phyloP scores from a whole-genome alignment of 139 green algal species.

The Picochlorum costavermella region DNA sequence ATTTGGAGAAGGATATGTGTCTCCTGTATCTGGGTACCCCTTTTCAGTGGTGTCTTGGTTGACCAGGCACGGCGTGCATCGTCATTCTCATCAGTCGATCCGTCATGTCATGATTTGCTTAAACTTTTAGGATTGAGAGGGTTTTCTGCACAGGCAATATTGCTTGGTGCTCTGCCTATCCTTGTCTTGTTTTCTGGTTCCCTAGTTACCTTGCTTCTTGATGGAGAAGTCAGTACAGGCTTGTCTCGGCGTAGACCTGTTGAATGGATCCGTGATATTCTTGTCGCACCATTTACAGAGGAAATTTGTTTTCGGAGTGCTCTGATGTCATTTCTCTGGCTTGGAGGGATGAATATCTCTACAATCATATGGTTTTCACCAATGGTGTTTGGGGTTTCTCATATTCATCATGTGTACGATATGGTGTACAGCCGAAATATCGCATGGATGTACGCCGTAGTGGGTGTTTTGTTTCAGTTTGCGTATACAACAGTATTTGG shows the following conservation, averaged over 20 bases:
- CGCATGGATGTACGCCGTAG: background rate
- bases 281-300: conserved; percentile 61
- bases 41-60: too few species aligned
- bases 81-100: too few species aligned
- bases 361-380: conserved; percentile 41
- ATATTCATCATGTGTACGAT: conserved; percentile 69
- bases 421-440: conserved; percentile 26
- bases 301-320: conserved; percentile 74
- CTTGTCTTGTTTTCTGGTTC: too few species aligned
- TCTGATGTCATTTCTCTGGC: conserved; percentile 55
- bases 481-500: conserved; percentile 69
- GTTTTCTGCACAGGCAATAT: too few species aligned
- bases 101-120: too few species aligned
- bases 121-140: too few species aligned
- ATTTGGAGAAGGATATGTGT: too few species aligned
- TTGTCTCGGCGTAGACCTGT: background rate
- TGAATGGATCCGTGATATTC: conserved; percentile 20
- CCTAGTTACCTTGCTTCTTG: too few species aligned
- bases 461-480: conserved; percentile 15
- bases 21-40: too few species aligned
- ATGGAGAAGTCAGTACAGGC: too few species aligned
- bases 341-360: background rate
- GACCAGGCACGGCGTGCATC: too few species aligned
- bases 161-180: too few species aligned
- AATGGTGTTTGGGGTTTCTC: conserved; percentile 65